These are phyloP conservation scores for Dendrostoma leiphaemia DNA, from an alignment of 2,329 filamentous ascomycete species.

Conservation along the genomic window DNA sequence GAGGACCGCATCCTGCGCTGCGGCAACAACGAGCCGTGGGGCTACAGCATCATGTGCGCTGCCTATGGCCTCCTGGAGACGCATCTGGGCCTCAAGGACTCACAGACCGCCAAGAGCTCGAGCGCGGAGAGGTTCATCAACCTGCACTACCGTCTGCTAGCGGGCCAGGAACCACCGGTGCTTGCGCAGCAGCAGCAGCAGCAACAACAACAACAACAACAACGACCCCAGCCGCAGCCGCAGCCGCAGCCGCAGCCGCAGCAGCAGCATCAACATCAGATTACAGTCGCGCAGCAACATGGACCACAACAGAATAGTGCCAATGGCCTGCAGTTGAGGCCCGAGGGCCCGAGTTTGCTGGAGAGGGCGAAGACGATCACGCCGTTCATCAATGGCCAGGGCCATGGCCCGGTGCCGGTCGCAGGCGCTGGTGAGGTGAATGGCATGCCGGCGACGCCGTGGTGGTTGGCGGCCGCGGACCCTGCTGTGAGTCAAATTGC, in stretches of 20 bases:
- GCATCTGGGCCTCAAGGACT: slow-evolving; percentile 55
- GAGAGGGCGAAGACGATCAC: slow-evolving; percentile 18
- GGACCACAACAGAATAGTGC: slow-evolving; percentile 8
- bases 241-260: background rate
- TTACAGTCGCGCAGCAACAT: slow-evolving; percentile 1
- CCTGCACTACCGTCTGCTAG: slow-evolving; percentile 55
- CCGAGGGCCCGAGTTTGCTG: slow-evolving; percentile 14
- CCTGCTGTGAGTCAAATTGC: slow-evolving; percentile 18
- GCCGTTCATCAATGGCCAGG: slow-evolving; percentile 8
- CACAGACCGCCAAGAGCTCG: slow-evolving; percentile 56
- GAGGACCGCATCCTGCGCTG: slow-evolving; percentile 60
- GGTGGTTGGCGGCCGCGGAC: slow-evolving; percentile 25
- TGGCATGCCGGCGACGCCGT: slow-evolving; percentile 22
- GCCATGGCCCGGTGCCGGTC: background rate
- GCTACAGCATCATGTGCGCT: slow-evolving; percentile 62
- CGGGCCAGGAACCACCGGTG: slow-evolving; percentile 49
- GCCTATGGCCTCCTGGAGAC: slow-evolving; percentile 58
- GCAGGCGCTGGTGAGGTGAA: slow-evolving; percentile 5
- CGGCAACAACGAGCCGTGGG: slow-evolving; percentile 64
- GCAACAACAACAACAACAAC: slow-evolving; percentile 22
- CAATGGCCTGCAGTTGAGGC: slow-evolving; percentile 1
- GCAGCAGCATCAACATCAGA: background rate
- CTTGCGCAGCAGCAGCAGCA: slow-evolving; percentile 29
- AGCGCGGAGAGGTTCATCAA: slow-evolving; percentile 59
- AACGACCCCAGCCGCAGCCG: slow-evolving; percentile 21